Evolutionary conservation across 2,329 filamentous ascomycete genomes (phyloP), one percentile per base, ranked within the genome.

Genomic region (Karstenula rhodostoma): DNA sequence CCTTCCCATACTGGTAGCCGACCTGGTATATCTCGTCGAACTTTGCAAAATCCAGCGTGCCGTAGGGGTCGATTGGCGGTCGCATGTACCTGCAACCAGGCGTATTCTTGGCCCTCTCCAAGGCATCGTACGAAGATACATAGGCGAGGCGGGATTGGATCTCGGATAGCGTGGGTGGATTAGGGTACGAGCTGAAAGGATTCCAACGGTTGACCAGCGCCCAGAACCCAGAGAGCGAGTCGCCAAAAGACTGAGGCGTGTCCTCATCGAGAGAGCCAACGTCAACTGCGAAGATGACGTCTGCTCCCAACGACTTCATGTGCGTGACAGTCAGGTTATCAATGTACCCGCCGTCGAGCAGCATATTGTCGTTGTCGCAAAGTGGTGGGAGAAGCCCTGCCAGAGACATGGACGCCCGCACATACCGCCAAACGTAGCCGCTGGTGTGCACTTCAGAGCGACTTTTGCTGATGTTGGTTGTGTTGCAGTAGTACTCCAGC

Each of bases 401-500:
- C 4, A 99, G 85, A 1, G 94, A 96, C 95, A 99, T 99, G 12
- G 93, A 97, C 0, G 95, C 95, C 48, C 95, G 87, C 25, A 99
- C 92, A 72, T 99, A 99, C 44, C 96, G 88, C 95, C 95, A 99
- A 0, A 95, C 94, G 73, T 99, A 99, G 15, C 95, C 95, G 62
- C 91, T 95, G 0, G 93, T 97, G 78, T 99, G 95, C 67, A 96
- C 94, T 76, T 99, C 95, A 3, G 88, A 88, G 22, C 94, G 87
- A 62, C 91, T 95, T 78, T 96, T 96, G 81, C 91, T 96, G 79
- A 99, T 98, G 78, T 98, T 99, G 40, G 96, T 99, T 0, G 95
- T 98, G 79, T 99, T 99, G 85, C 96, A 99, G 81, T 99, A 99
- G 77, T 93, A 99, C 68, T 97, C 93, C 12, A 99, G 86, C 95